A percentile compares a stretch with the other conserved stretches of the same genome.
Evolutionary conservation across 192 early-diverging fungal species (phyloP).

Genomic region (Backusella macrospora): DNA sequence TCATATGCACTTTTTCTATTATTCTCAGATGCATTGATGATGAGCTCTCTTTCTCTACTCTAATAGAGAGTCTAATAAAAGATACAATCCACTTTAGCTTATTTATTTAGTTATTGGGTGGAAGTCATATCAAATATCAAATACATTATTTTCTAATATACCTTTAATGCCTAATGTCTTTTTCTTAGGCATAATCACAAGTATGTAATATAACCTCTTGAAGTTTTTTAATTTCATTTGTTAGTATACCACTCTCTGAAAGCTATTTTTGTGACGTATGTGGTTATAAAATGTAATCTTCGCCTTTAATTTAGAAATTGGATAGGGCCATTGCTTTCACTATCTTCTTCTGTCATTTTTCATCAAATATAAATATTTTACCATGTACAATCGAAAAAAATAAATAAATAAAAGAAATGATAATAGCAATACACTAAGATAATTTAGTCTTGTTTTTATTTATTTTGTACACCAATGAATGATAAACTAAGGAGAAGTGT

Average conservation of each 20-base stretch:
- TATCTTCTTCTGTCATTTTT: neutral
- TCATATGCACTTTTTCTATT: no score
- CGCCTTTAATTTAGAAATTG: neutral
- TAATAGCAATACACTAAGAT: neutral
- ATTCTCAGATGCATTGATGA: no score
- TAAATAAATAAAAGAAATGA: neutral
- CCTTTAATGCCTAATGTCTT: conserved; percentile 86
- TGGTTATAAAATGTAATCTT: no score
- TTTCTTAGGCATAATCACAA: conserved; percentile 93
- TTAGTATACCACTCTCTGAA: conserved; percentile 68
- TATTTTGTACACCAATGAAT: neutral
- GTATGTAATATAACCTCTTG: conserved; percentile 83
- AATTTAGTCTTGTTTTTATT: neutral
- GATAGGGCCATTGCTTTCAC: neutral
- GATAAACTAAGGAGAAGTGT: neutral
- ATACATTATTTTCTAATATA: conserved; percentile 71
- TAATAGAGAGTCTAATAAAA: no score
- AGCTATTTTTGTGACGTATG: neutral
- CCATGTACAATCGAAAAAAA: neutral
- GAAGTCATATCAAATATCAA: no score
- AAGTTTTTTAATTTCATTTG: conserved; percentile 82
- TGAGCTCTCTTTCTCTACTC: no score
- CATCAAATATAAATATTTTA: neutral
- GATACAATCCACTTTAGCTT: no score
- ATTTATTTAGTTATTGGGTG: no score